These are phyloP conservation scores for Coccomyxa sp. DNA, from an alignment of 139 green algal species.

Conservation along the genomic window DNA sequence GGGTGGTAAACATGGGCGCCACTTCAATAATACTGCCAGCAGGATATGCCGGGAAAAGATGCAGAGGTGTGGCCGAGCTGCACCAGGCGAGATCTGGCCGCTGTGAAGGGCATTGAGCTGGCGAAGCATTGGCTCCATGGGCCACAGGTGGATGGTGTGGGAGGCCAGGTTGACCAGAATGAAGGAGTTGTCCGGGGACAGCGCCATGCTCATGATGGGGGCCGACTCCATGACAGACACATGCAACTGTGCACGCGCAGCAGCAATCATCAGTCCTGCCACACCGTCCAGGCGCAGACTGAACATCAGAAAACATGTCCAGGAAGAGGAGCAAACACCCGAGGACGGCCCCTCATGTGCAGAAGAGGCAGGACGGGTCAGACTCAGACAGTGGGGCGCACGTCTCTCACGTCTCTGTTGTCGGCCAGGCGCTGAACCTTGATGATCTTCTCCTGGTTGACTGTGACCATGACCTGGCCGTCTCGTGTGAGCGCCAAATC, in stretches of 20 bases:
- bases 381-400: too few species aligned
- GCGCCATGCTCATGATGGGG: conserved; percentile 70
- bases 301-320: too few species aligned
- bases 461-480: conserved; percentile 52
- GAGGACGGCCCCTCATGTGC: too few species aligned
- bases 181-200: conserved; percentile 56
- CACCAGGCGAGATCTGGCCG: neutral
- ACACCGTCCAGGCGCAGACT: too few species aligned
- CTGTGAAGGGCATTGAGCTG: neutral
- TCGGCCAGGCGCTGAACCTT: conserved; percentile 16
- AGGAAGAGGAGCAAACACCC: too few species aligned
- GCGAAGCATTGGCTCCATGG: neutral
- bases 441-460: conserved; percentile 59
- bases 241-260: neutral
- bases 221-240: conserved; percentile 23
- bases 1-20: too few species aligned
- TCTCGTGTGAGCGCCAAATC: conserved; percentile 67
- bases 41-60: too few species aligned
- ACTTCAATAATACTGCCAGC: too few species aligned
- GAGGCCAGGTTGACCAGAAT: conserved; percentile 48
- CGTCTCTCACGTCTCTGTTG: neutral
- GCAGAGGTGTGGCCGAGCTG: too few species aligned
- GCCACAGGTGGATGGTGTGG: conserved; percentile 41
- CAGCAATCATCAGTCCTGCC: neutral
- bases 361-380: too few species aligned